Evolutionary conservation across 805 yeast genomes (phyloP).

Genomic region (Metschnikowia kunwiensis): DNA sequence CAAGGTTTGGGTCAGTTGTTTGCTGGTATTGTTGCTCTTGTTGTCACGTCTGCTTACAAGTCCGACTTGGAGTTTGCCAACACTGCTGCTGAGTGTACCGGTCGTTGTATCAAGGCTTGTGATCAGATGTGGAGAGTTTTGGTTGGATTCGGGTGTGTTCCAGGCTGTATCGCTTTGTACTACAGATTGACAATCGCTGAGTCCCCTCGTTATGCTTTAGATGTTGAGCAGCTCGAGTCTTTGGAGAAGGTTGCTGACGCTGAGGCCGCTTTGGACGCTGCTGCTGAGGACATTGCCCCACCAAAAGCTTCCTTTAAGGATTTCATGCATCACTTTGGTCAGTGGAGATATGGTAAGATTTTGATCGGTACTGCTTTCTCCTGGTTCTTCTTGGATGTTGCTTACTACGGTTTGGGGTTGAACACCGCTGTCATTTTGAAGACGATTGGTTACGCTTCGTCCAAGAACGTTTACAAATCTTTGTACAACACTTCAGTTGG

Average conservation of each 20-base stretch:
- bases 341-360: slow-evolving; percentile 86
- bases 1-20: slow-evolving; percentile 95
- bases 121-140: slow-evolving; percentile 95
- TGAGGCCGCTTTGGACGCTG: slow-evolving; percentile 40
- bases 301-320: slow-evolving; percentile 82
- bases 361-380: slow-evolving; percentile 86
- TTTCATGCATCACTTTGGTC: slow-evolving; percentile 67
- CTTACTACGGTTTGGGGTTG: slow-evolving; percentile 84
- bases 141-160: slow-evolving; percentile 86
- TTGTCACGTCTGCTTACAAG: slow-evolving; percentile 77
- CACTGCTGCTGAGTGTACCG: slow-evolving; percentile 58
- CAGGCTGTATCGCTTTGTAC: slow-evolving; percentile 80
- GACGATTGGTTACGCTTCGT: slow-evolving; percentile 80
- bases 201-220: slow-evolving; percentile 88
- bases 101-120: slow-evolving; percentile 67
- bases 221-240: slow-evolving; percentile 60
- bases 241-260: slow-evolving; percentile 52
- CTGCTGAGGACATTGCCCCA: slow-evolving; percentile 45
- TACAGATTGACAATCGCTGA: slow-evolving; percentile 93
- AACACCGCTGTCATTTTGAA: slow-evolving; percentile 76
- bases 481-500: slow-evolving; percentile 83
- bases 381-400: slow-evolving; percentile 89
- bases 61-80: slow-evolving; percentile 51
- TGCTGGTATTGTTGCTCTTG: slow-evolving; percentile 80
- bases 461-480: slow-evolving; percentile 63